Base-by-base conservation (phyloP, 2,329 filamentous ascomycete genomes). In the Cercospora berteroae region DNA sequence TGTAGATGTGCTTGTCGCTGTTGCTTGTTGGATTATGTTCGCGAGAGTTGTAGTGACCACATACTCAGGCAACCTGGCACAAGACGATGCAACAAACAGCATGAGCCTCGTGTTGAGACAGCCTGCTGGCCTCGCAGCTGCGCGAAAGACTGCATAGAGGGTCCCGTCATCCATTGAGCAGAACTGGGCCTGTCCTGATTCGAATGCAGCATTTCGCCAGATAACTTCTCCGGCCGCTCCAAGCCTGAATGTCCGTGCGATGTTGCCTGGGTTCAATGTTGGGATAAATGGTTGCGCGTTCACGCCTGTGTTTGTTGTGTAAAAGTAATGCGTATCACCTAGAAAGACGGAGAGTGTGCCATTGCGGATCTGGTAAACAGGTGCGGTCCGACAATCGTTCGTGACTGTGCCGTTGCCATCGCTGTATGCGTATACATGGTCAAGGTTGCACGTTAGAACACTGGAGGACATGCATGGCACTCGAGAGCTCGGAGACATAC, bases 391-490 rank as follows among this genome's bases (percentile, higher is more conserved):
- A 31, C 64, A 66, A 25, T 66, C 59, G 33, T 66, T 66, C 6
- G 73, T 74, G 23, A 72, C 67, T 8, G 71, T 71, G 6, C 74
- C 74, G 42, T 73, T 69, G 6, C 70, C 69, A 16, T 58, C 62
- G 25, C 75, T 67, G 52, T 71, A 77, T 16, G 60, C 60, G 44
- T 63, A 27, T 31, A n/a, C 18, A 18, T 20, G 27, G 13, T 36
- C 12, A 33, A 10, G 29, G 20, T 33, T 55, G 23, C 13, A 52
- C 18, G 50, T 56, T 29, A 50, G 44, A 50, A 48, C 16, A 5
- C 48, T 18, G 31, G 12, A 31, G 29, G 4, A 44, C 31, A 12
- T 18, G 12, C 27, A 27, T 27, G 23, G 10, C 12, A n/a, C 7
- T 12, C 23, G 8, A 52, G 48, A 27, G 6, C 33, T 12, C n/a